Conservation (phyloP, 306 rosid genomes). For the Datisca glomerata region DNA sequence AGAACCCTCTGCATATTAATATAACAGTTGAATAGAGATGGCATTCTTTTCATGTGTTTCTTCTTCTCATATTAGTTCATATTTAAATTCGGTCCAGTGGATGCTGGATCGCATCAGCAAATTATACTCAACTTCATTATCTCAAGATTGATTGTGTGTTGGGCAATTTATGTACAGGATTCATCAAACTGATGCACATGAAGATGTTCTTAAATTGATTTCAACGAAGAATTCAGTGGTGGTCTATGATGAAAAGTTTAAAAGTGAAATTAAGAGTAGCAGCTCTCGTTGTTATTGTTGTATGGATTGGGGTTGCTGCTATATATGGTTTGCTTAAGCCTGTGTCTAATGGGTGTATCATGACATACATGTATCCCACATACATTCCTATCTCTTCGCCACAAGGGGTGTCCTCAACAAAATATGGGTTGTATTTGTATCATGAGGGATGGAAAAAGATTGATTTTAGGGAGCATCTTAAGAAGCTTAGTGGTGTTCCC, state of each 20-base stretch:
- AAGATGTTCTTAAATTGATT: background rate
- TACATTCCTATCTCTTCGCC: slow-evolving; percentile 62
- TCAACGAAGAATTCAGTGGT: background rate
- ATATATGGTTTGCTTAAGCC: slow-evolving; percentile 61
- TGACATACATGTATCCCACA: slow-evolving; percentile 98
- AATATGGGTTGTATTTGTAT: slow-evolving; percentile 77
- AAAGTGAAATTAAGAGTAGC: slow-evolving; percentile 47
- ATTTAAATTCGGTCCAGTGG: no score
- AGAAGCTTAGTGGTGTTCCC: slow-evolving; percentile 76
- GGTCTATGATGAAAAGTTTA: slow-evolving; percentile 39
- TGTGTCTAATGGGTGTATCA: slow-evolving; percentile 68
- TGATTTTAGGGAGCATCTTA: slow-evolving; percentile 68
- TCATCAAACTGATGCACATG: background rate
- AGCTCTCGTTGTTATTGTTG: slow-evolving; percentile 28
- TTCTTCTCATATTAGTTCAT: no score
- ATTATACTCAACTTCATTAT: no score
- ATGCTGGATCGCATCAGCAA: no score
- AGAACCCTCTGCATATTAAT: no score
- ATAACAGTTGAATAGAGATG: no score
- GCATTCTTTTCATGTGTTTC: no score
- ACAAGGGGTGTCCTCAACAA: slow-evolving; percentile 32
- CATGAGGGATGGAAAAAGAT: slow-evolving; percentile 96
- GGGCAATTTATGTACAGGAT: slow-evolving; percentile 7
- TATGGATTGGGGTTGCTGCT: slow-evolving; percentile 50
- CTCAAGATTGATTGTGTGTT: no score